Evolutionary conservation across 2,329 filamentous ascomycete genomes (phyloP).

Genomic region (Aspergillus quadrilineatus): DNA sequence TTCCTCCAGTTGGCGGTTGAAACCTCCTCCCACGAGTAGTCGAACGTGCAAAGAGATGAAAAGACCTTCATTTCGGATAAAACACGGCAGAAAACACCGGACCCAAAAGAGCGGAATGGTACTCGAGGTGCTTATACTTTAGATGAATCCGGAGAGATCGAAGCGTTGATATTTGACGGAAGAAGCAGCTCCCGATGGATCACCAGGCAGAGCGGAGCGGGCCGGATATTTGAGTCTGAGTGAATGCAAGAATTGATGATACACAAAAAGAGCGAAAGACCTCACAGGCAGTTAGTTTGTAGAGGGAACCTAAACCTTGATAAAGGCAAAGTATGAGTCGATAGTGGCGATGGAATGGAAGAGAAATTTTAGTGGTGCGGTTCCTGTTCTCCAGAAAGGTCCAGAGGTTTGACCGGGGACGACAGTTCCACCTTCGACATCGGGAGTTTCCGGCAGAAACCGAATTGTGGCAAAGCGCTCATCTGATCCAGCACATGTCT

Average conservation of each 20-base stretch:
- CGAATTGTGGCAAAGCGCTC: too few relatives aligned
- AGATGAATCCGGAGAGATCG: too few relatives aligned
- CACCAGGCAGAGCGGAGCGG: too few relatives aligned
- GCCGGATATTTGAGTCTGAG: too few relatives aligned
- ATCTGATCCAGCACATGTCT: too few relatives aligned
- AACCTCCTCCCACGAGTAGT: constrained; percentile 99
- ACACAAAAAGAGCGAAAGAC: neutral
- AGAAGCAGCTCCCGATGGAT: too few relatives aligned
- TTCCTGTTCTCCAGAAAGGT: constrained; percentile 4
- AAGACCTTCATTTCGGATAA: constrained; percentile 82
- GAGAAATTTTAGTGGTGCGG: constrained; percentile 19
- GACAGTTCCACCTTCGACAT: constrained; percentile 17
- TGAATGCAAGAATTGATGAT: neutral
- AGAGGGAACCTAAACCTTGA: neutral
- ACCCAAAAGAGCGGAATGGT: neutral
- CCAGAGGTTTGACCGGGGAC: constrained; percentile 9
- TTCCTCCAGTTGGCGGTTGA: constrained; percentile 98
- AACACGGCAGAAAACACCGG: neutral
- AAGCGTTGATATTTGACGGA: too few relatives aligned
- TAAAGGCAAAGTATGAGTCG: constrained; percentile 14
- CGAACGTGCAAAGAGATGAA: constrained; percentile 81
- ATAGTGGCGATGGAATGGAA: constrained; percentile 19
- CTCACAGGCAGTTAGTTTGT: neutral
- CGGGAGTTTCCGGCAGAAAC: constrained; percentile 27
- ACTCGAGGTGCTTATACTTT: neutral